Conservation (phyloP, 1,139 yeast genomes). For the Maudiozyma humilis region DNA sequence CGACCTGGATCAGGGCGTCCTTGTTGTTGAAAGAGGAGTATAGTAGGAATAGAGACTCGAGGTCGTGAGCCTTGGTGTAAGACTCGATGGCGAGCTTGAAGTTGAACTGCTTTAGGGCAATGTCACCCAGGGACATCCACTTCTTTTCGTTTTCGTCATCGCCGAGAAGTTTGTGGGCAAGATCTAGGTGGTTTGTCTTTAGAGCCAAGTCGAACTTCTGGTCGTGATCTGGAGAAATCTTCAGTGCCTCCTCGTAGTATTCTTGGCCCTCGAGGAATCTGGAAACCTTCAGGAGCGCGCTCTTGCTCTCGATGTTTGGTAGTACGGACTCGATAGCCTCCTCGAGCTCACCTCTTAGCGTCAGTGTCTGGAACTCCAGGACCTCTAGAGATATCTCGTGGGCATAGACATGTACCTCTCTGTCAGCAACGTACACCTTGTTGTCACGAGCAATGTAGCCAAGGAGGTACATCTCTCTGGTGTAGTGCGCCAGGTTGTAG, state of each 20-base stretch:
- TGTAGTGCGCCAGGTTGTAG: constrained; percentile 88
- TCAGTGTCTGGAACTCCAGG: constrained; percentile 89
- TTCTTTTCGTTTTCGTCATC: constrained; percentile 52
- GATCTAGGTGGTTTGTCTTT: constrained; percentile 54
- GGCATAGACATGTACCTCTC: constrained; percentile 74
- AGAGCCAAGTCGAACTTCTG: constrained; percentile 80
- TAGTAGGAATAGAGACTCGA: constrained; percentile 71
- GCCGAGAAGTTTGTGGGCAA: constrained; percentile 67
- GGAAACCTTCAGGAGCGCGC: constrained; percentile 74
- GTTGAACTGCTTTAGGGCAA: constrained; percentile 71
- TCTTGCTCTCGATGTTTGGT: constrained; percentile 50
- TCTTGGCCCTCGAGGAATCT: constrained; percentile 94
- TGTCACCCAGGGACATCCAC: constrained; percentile 91
- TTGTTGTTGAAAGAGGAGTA: constrained; percentile 75
- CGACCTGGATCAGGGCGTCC: constrained; percentile 51
- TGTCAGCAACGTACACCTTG: constrained; percentile 82
- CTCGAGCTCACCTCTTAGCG: constrained; percentile 85
- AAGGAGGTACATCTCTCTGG: constrained; percentile 74
- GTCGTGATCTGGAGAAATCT: constrained; percentile 75
- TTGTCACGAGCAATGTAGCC: constrained; percentile 90
- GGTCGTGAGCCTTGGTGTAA: constrained; percentile 72
- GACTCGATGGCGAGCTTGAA: constrained; percentile 73
- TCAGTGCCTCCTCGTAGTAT: constrained; percentile 68
- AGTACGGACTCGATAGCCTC: constrained; percentile 59
- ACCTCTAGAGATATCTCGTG: constrained; percentile 79